Evolutionary conservation across 1,139 yeast species (phyloP).

Genomic region (Taiozyma sp.): DNA sequence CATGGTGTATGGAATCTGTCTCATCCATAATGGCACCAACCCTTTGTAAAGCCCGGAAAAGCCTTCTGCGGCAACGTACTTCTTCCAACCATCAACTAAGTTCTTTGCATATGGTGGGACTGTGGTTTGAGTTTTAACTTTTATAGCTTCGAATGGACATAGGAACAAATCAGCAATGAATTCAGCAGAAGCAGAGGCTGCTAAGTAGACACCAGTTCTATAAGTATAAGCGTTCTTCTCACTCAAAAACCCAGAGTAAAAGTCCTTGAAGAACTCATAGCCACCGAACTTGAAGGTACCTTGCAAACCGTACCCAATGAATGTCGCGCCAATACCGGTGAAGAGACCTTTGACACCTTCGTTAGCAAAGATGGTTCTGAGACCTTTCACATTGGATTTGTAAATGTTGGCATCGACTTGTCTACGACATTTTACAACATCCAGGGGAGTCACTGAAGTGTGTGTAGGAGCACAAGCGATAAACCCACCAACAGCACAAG

Average conservation of each 20-base stretch:
- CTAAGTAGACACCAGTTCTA: conserved; percentile 70
- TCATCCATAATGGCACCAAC: conserved; percentile 83
- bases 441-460: conserved; percentile 87
- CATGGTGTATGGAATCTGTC: conserved; percentile 97
- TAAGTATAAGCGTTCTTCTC: conserved; percentile 56
- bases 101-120: conserved; percentile 73
- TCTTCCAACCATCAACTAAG: conserved; percentile 63
- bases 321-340: conserved; percentile 89
- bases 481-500: conserved; percentile 88
- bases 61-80: conserved; percentile 65
- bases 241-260: conserved; percentile 67
- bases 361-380: conserved; percentile 64
- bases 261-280: conserved; percentile 83
- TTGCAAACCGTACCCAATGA: conserved; percentile 86
- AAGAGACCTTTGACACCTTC: conserved; percentile 72
- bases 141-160: conserved; percentile 93
- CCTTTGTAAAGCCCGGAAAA: conserved; percentile 78
- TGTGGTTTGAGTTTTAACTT: conserved; percentile 89
- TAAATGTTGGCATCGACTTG: conserved; percentile 77
- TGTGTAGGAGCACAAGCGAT: conserved; percentile 95
- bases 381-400: conserved; percentile 73
- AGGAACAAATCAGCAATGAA: conserved; percentile 83
- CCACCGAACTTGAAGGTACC: conserved; percentile 97
- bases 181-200: conserved; percentile 91
- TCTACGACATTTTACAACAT: conserved; percentile 86